These are phyloP conservation scores for Trametes versicolor DNA, from an alignment of 1,284 basidiomycete species.

Conservation along the genomic window DNA sequence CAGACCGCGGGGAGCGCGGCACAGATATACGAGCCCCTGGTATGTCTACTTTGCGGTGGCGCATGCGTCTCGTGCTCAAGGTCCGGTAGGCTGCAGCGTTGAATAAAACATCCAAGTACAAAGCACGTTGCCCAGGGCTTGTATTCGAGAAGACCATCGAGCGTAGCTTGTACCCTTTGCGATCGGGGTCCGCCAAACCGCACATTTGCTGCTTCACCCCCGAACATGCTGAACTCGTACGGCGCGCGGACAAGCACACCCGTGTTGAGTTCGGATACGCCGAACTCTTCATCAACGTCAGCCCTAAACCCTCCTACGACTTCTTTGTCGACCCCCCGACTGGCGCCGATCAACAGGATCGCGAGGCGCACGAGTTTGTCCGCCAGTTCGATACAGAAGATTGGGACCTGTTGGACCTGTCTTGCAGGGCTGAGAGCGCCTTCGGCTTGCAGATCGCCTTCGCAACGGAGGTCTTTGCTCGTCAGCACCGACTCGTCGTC, in stretches of 20 bases:
- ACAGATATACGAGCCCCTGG: too few species aligned
- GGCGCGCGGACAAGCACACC: not conserved
- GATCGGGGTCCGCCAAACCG: conserved; percentile 6
- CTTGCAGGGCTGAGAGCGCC: too few species aligned
- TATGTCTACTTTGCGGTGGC: too few species aligned
- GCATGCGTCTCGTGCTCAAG: too few species aligned
- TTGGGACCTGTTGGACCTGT: not conserved
- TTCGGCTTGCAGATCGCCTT: conserved; percentile 22
- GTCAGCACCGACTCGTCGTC: conserved; percentile 18
- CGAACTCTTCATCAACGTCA: conserved; percentile 23
- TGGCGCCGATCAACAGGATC: not conserved
- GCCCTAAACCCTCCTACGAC: conserved; percentile 9
- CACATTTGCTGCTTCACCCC: conserved; percentile 21
- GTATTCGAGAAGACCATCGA: conserved; percentile 8
- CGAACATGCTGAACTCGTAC: not conserved
- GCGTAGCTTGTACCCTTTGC: not conserved
- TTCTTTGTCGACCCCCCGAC: conserved; percentile 17
- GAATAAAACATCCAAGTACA: not conserved
- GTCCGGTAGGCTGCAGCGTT: conserved; percentile 1
- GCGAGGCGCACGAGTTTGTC: not conserved
- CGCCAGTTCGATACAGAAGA: not conserved
- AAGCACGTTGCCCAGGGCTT: conserved; percentile 8
- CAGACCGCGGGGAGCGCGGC: not conserved
- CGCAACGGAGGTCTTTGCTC: conserved; percentile 14
- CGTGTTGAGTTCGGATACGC: conserved; percentile 17